Conservation (phyloP, 1,139 yeast genomes). For the Sugiyamaella grinbergsii region DNA sequence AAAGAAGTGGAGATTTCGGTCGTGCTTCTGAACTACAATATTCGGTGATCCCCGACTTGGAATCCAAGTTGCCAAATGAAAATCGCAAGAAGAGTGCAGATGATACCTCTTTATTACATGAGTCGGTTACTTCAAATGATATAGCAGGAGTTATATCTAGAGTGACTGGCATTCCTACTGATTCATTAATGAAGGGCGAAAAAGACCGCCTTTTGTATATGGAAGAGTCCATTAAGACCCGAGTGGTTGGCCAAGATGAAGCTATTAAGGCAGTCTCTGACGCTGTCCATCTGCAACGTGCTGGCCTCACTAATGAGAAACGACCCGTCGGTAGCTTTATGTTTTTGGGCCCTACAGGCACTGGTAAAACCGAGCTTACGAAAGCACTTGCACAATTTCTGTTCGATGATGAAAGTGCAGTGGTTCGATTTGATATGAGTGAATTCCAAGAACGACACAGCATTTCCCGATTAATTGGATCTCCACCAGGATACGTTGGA, state of each 20-base stretch:
- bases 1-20: conserved; percentile 82
- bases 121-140: conserved; percentile 91
- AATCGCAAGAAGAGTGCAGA: conserved; percentile 36
- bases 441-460: conserved; percentile 96
- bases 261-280: conserved; percentile 88
- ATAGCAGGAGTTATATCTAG: conserved; percentile 88
- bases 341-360: conserved; percentile 97
- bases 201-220: conserved; percentile 84
- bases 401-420: conserved; percentile 83
- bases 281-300: conserved; percentile 94
- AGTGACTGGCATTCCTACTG: conserved; percentile 97
- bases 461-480: conserved; percentile 86
- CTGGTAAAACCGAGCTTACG: conserved; percentile 95
- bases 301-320: conserved; percentile 90
- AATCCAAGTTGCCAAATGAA: conserved; percentile 58
- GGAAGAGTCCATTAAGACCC: conserved; percentile 74
- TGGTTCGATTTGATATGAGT: conserved; percentile 93
- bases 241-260: conserved; percentile 94
- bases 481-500: conserved; percentile 98
- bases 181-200: conserved; percentile 88
- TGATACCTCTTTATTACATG: conserved; percentile 62
- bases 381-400: conserved; percentile 88
- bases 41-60: conserved; percentile 78
- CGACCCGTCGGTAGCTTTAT: conserved; percentile 95
- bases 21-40: conserved; percentile 89